Evolutionary conservation across 768 basidiomycete genomes (phyloP), one percentile per base, ranked within the genome.

Genomic region (Sporobolomyces pararoseus): DNA sequence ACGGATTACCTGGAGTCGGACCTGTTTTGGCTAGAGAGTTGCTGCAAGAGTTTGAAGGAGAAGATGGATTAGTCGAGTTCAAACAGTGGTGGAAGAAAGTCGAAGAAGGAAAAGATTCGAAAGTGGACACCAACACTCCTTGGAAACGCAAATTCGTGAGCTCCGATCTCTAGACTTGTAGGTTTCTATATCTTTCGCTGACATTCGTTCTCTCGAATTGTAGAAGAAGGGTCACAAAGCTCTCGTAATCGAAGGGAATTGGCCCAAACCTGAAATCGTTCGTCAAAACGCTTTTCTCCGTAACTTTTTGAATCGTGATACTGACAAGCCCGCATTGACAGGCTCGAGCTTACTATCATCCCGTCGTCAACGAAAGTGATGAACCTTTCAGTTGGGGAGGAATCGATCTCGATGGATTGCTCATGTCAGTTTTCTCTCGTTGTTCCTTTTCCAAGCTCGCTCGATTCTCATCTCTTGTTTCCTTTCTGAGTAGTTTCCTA

Each of bases 11-110:
- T 9, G 93, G 93, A 12, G 86, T 97, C 9, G 96, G 96, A 1
- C 95, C 94, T 1, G 96, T 99, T 5, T 87, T 92, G 4, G 96
- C 92, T 4, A 92, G 97, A 89, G 96, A 98, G 78, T 82, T 98
- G 23, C 80, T 98, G 76, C 89, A 87, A 72, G 94, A 98, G 78
- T 99, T 99, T 78, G 87, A 91, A 0, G 94, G 91, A 1, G 82
- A 87, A 57, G 85, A 89, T 75, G 90, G 92, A 5, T 81, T 98
- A 68, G 34, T 52, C 32, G 84, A 87, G 72, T 99, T 99, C 82
- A 89, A 85, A 77, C 85, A 88, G 52, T 99, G 96, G 96, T 99
- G 96, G 96, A 79, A 81, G 61, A 90, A 85, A 77, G 93, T 99
- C 19, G 95, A 99, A 77, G 86, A 83, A 57, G 96, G 96, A 7